These are phyloP conservation scores for Auricularia heimuer DNA, from an alignment of 768 basidiomycete genomes.

Conservation along the genomic window DNA sequence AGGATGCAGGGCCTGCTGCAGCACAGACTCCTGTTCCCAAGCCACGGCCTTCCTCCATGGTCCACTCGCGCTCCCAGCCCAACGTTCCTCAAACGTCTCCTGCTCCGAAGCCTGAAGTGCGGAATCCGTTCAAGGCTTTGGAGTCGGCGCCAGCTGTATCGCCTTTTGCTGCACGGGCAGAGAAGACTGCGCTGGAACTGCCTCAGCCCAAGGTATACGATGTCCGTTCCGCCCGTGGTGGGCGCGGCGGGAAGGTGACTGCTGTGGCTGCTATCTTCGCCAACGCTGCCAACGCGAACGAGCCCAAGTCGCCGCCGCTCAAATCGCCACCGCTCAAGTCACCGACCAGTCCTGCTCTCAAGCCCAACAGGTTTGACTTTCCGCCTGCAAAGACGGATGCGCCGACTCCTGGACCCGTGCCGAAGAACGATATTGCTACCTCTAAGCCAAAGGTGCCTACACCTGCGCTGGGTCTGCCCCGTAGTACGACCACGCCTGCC, in stretches of 20 bases:
- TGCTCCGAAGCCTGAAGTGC: background rate
- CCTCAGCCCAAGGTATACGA: conserved; percentile 47
- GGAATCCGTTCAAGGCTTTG: background rate
- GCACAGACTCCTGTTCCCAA: background rate
- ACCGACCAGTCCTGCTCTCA: background rate
- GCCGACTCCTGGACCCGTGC: conserved; percentile 3
- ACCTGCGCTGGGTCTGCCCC: background rate
- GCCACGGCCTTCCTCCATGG: background rate
- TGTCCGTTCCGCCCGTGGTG: conserved; percentile 66
- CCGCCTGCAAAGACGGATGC: conserved; percentile 23
- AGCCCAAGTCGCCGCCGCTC: background rate
- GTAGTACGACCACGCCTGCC: background rate
- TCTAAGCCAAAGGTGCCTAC: background rate
- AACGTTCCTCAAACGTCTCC: background rate
- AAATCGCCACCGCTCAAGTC: background rate
- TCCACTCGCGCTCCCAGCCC: background rate
- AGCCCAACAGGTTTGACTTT: background rate
- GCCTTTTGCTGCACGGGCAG: background rate
- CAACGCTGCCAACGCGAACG: conserved; percentile 15
- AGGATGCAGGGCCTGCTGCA: background rate
- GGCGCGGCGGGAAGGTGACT: conserved; percentile 63
- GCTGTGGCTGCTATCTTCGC: conserved; percentile 71
- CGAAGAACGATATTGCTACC: background rate
- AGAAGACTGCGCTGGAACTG: background rate
- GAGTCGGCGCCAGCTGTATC: background rate